These are phyloP conservation scores for Hanseniaspora clermontiae DNA, from an alignment of 805 yeast genomes.

Conservation along the genomic window DNA sequence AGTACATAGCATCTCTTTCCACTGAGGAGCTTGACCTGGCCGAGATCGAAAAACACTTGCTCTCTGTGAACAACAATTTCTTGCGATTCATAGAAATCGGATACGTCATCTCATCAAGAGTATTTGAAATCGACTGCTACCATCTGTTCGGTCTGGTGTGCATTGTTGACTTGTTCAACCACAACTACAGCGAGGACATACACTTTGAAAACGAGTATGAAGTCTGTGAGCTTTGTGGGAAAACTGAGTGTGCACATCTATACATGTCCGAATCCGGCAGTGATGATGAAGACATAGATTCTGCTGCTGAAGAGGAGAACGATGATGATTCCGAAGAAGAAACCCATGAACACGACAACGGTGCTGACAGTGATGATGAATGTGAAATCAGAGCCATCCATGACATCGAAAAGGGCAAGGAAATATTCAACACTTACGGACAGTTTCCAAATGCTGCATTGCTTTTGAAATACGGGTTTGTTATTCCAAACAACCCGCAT, in stretches of 20 bases:
- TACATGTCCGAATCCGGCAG: constrained; percentile 15
- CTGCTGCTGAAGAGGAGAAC: constrained; percentile 13
- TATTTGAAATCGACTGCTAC: constrained; percentile 66
- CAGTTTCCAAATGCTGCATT: constrained; percentile 52
- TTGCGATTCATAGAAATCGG: constrained; percentile 43
- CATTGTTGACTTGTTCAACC: constrained; percentile 83
- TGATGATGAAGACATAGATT: constrained; percentile 20
- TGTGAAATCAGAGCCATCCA: constrained; percentile 61
- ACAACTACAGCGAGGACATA: constrained; percentile 47
- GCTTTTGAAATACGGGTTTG: constrained; percentile 69
- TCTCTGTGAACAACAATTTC: constrained; percentile 24
- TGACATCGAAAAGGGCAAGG: constrained; percentile 37
- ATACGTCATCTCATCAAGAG: constrained; percentile 58
- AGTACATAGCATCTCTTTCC: constrained; percentile 20
- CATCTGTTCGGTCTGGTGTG: constrained; percentile 74
- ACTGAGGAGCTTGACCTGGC: background rate
- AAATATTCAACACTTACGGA: constrained; percentile 77
- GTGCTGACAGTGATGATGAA: background rate
- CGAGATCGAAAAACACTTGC: background rate
- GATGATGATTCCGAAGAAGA: background rate
- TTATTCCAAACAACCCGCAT: constrained; percentile 38
- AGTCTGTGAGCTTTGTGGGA: constrained; percentile 44
- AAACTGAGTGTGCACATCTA: constrained; percentile 32
- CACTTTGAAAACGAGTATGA: constrained; percentile 49
- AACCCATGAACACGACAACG: background rate